Evolutionary conservation across 2,329 filamentous ascomycete genomes (phyloP).

Genomic region (Sporothrix mexicana): DNA sequence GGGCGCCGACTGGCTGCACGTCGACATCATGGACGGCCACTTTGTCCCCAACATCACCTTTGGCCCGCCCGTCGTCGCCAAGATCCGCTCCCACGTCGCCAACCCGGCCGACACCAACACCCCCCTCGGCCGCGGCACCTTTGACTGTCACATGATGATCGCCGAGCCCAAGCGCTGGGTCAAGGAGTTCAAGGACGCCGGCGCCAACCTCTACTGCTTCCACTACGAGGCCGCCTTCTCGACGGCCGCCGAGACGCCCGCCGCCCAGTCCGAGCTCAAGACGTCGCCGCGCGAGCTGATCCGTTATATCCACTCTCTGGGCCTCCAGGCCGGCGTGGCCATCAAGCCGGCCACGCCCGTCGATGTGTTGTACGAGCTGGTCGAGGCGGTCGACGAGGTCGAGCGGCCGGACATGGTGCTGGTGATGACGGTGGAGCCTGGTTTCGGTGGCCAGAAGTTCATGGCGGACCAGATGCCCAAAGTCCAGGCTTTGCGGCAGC

Average conservation of each 20-base stretch:
- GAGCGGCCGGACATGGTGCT: slow-evolving; percentile 98
- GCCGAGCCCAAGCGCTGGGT: slow-evolving; percentile 99
- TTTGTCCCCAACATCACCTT: slow-evolving; percentile 99
- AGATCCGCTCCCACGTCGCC: slow-evolving; percentile 86
- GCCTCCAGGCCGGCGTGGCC: slow-evolving; percentile 90
- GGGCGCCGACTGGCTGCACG: slow-evolving; percentile 90
- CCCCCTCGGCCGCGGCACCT: slow-evolving; percentile 81
- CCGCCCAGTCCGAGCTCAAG: slow-evolving; percentile 56
- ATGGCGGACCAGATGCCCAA: slow-evolving; percentile 96
- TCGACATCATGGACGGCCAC: slow-evolving; percentile 97
- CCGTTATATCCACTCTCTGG: slow-evolving; percentile 85
- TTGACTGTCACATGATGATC: slow-evolving; percentile 99
- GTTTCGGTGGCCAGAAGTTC: slow-evolving; percentile 98
- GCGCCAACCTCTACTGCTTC: slow-evolving; percentile 99
- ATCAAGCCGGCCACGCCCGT: slow-evolving; percentile 93
- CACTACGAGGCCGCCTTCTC: slow-evolving; percentile 97
- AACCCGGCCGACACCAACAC: slow-evolving; percentile 56
- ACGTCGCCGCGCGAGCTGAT: slow-evolving; percentile 87
- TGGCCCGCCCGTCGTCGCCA: slow-evolving; percentile 91
- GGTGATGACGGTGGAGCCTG: slow-evolving; percentile 97
- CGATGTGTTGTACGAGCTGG: slow-evolving; percentile 88
- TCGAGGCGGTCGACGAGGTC: slow-evolving; percentile 72
- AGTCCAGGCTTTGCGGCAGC: slow-evolving; percentile 79
- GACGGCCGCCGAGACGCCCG: slow-evolving; percentile 80
- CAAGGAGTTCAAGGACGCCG: slow-evolving; percentile 88